Base-by-base conservation (phyloP, 192 early-diverging fungal species). In the Coemansia sp. region DNA sequence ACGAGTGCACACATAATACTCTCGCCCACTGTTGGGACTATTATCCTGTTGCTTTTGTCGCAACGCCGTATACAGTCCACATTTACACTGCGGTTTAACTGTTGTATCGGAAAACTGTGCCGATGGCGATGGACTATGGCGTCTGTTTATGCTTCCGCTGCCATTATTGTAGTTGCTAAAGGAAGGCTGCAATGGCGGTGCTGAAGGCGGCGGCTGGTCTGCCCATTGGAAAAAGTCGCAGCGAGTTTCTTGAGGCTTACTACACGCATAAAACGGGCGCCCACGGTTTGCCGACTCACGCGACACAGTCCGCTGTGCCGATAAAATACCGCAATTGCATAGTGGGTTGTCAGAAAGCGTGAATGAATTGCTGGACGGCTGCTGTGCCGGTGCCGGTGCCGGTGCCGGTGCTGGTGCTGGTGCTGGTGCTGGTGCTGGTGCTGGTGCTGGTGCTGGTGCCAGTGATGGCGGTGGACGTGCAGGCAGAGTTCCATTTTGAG, bases 221-320 rank as follows among this genome's bases (percentile, higher is more conserved):
- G 61, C 72, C 87, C 86, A 87, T 19, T 68, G 38, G 59, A 89
- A 87, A 49, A 76, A 89, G 5, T 54, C 60, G 46, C 86, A 89
- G 0, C 51, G 54, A 0, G 68, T 18, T 0, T 78, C 73, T 16
- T 55, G 50, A 2, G 55, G 37, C 18, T 70, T 61, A 12, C 69
- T 52, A 41, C 84, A 86, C 3, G 37, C 68, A 38, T 58, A 82
- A 45, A 86, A 86, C 8, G 72, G 23, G 14, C 81, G 74, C n/a
- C 81, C 82, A 59, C 81, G 80, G 64, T 86, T 86, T 30, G 76
- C 61, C 0, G 80, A 75, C 18, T 84, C 82, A 26, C 81, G 82
- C 0, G 46, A 47, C 10, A 74, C 74, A 5, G 67, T 54, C 28
- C 78, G 62, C 36, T 71, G 68, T 4, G 70, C 60, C 3, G 81